Conservation (phyloP, 345 rosid species). For the Dovyalis caffra region DNA sequence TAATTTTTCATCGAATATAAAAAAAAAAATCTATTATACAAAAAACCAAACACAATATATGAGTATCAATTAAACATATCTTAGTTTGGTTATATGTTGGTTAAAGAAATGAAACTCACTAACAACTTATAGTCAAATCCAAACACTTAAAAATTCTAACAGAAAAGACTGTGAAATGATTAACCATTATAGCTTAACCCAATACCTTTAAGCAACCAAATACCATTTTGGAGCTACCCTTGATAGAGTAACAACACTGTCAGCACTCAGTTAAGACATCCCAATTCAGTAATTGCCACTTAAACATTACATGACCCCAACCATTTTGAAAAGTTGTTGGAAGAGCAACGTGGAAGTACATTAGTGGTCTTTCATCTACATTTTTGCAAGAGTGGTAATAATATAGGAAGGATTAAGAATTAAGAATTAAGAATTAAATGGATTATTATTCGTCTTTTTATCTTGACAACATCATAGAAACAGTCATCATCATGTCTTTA, state of each 20-base stretch:
- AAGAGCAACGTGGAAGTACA: neutral
- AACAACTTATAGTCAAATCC: constrained; percentile 2
- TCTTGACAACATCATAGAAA: constrained; percentile 19
- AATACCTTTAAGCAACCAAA: constrained; percentile 1
- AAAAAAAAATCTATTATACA: neutral
- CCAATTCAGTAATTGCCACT: constrained; percentile 9
- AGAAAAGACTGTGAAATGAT: constrained; percentile 3
- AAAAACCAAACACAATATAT: no score
- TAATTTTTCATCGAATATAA: no score
- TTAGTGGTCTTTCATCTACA: neutral
- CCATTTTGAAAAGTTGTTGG: neutral
- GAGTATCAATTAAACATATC: no score
- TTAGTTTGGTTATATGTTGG: neutral
- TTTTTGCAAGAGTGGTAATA: neutral
- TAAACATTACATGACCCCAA: neutral
- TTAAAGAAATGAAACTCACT: neutral
- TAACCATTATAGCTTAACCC: constrained; percentile 4
- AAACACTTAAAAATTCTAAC: neutral
- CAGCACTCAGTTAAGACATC: neutral
- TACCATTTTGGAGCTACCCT: neutral
- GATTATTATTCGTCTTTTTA: neutral
- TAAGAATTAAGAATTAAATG: no score
- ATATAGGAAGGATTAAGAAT: neutral
- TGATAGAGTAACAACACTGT: neutral
- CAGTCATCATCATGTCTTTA: constrained; percentile 18